Base-by-base conservation (phyloP, 805 yeast genomes). In the Candida patagonica region DNA sequence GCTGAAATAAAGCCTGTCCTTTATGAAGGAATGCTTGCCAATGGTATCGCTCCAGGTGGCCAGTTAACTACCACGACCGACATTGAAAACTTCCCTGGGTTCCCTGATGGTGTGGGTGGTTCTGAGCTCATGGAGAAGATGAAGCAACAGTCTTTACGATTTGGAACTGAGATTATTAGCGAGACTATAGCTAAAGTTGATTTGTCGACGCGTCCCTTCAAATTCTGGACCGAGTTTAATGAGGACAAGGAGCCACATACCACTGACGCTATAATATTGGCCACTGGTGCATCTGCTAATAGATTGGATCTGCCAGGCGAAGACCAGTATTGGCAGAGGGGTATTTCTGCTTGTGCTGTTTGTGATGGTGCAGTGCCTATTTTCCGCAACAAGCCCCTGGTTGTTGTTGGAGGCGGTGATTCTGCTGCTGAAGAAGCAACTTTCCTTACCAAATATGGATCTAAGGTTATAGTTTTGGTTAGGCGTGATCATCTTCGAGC, bases 311-410 rank as follows among this genome's bases (percentile, higher is more conserved):
- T 92, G 46, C 95, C 96, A 44, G 99, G 99, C 55, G 98, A 92
- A 70, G 97, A 92, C 51, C 73, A 74, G 26, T 92, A 92, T 76
- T 92, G 99, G 99, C 99, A 92, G 71, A 82, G 81, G 62, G 99
- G 99, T 64, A 92, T 92, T 52, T 84, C 95, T 52, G 99, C 99
- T 13, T 92, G 99, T 72, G 99, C 99, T 30, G 98, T 92, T 47
- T 92, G 99, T 69, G 99, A 92, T 62, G 99, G 99, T 66, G 99
- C 99, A 25, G 94, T 92, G 37, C 99, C 99, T 54, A 88, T 92
- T 54, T 92, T 92, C 72, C 84, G 97, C 73, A 83, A 92, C 73
- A 83, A 87, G 67, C 97, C 98, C 29, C 75, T 92, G 61, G 97
- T 96, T 20, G 99, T 92, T 42, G 71, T 92, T 52, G 99, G 99